Percentiles rank a stretch among this genome's conserved stretches.
Evolutionary conservation across 176 grass and related monocot species (phyloP).

Genomic region (Poa annua): DNA sequence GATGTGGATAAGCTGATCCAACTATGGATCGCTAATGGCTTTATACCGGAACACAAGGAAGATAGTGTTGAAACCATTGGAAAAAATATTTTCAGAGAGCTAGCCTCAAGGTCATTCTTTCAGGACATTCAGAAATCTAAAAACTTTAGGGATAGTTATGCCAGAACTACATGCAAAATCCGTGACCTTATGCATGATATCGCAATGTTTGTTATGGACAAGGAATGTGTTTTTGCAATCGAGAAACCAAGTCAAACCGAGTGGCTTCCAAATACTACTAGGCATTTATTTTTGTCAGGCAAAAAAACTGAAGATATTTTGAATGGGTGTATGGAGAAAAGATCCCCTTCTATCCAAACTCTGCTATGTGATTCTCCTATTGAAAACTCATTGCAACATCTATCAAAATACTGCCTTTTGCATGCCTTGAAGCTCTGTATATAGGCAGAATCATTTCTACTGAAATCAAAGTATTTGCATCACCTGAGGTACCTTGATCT

Average conservation of each 20-base stretch:
- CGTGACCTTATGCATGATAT: constrained; percentile 18
- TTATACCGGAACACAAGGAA: background rate
- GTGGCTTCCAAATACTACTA: background rate
- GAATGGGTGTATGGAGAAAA: background rate
- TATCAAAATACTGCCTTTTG: background rate
- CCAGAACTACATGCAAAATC: background rate
- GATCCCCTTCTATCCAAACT: background rate
- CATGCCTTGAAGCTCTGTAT: background rate
- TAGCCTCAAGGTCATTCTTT: background rate
- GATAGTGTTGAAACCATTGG: background rate
- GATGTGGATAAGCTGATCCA: background rate
- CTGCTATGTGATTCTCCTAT: background rate
- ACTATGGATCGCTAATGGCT: background rate
- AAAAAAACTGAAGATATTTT: background rate
- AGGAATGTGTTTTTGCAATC: background rate
- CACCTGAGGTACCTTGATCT: background rate
- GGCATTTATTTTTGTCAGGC: background rate
- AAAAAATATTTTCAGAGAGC: background rate
- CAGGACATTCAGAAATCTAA: background rate
- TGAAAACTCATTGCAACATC: background rate
- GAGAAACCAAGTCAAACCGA: background rate
- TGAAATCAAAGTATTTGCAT: background rate
- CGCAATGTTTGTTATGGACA: background rate
- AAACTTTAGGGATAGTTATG: background rate
- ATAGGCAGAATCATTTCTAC: fast-evolving